Conservation (phyloP, 371 early-diverging fungal species). For the Basidiobolus heterosporus region DNA sequence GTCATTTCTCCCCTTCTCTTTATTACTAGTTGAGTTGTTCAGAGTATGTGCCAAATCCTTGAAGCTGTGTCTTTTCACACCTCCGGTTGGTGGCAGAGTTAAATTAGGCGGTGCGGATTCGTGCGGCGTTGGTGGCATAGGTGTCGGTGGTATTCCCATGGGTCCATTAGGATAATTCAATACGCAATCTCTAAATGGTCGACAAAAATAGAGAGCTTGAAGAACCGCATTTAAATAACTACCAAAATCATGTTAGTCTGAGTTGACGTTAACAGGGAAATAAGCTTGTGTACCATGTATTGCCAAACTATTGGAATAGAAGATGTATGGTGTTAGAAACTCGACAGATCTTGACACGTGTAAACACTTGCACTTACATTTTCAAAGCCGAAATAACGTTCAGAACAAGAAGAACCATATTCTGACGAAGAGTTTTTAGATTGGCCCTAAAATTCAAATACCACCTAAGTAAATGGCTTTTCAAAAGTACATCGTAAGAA, state of each 20-base stretch:
- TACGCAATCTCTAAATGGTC: conserved; percentile 86
- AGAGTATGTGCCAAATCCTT: background rate
- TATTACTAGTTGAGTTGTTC: background rate
- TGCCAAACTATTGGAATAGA: conserved; percentile 63
- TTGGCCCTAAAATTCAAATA: conserved; percentile 14
- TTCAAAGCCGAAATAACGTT: conserved; percentile 50
- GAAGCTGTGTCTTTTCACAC: background rate
- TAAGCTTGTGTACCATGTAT: conserved; percentile 52
- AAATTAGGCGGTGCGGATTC: background rate
- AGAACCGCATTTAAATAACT: conserved; percentile 92
- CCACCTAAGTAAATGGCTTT: no score
- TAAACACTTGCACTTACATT: conserved; percentile 43
- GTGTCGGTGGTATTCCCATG: conserved; percentile 12
- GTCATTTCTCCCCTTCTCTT: background rate
- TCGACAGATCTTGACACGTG: background rate
- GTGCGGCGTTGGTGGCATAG: background rate
- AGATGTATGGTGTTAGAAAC: background rate
- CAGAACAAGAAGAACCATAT: conserved; percentile 11
- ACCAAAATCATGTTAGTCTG: background rate
- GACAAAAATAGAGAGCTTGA: conserved; percentile 88
- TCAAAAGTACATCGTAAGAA: no score
- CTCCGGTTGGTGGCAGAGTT: background rate
- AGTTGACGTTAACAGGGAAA: background rate
- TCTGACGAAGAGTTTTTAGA: conserved; percentile 19
- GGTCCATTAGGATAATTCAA: conserved; percentile 40